Evolutionary conservation across 148 eudicot genomes (phyloP).

Genomic region (Bassia scoparia): DNA sequence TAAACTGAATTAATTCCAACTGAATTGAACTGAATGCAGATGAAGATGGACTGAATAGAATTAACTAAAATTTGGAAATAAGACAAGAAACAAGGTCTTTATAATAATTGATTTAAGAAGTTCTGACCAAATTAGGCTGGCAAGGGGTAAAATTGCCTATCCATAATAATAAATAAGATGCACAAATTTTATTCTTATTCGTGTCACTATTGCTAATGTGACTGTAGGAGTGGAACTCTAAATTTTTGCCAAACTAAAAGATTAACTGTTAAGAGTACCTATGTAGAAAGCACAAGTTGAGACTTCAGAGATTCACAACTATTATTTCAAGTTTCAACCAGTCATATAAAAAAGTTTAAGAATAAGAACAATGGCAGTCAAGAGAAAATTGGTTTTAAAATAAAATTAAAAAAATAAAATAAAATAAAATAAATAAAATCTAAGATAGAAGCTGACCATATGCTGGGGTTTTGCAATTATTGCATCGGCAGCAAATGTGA

Average conservation of each 20-base stretch:
- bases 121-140: background rate
- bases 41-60: too few relatives aligned
- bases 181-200: background rate
- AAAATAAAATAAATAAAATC: background rate
- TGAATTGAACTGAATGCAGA: too few relatives aligned
- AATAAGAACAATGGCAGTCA: background rate
- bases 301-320: too few relatives aligned
- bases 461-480: constrained; percentile 92
- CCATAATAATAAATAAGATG: too few relatives aligned
- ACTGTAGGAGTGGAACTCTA: too few relatives aligned
- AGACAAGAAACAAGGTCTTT: too few relatives aligned
- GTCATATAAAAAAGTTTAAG: background rate
- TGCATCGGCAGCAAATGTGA: constrained; percentile 65
- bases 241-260: background rate
- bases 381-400: background rate
- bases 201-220: background rate
- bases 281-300: background rate
- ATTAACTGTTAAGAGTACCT: background rate
- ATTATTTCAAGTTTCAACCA: background rate
- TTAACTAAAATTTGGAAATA: too few relatives aligned
- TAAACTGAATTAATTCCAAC: too few relatives aligned
- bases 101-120: too few relatives aligned
- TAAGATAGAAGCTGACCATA: constrained; percentile 51
- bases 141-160: background rate
- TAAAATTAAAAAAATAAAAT: background rate